Evolutionary conservation across 371 early-diverging fungal species (phyloP), one percentile per base, ranked within the genome.

Genomic region (Conidiobolus incongruus): DNA sequence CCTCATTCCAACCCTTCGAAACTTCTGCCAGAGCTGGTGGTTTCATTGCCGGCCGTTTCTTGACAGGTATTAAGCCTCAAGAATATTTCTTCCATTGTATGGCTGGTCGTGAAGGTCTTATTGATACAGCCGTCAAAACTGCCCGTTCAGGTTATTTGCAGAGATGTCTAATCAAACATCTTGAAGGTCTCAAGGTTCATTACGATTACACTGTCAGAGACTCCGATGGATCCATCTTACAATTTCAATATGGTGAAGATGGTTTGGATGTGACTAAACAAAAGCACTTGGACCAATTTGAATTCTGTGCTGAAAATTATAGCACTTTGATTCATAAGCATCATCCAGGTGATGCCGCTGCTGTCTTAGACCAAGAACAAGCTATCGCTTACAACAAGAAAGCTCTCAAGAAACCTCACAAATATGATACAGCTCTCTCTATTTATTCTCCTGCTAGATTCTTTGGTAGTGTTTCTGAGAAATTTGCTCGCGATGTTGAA

Each of bases 21-120:
- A 72, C 82, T 2, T 64, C 74, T 29, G 83, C 91, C 1, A 71
- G 89, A 49, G 92, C 99, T 29, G 97, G 95, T 59, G 99, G 99
- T 30, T 99, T 76, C 56, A 88, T 99, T 59, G 80, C 89, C 19
- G 92, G 92, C 47, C 82, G 99, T 53, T 99, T 99, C 84, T 80
- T 99, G 72, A 95, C 96, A 2, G 99, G 99, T 38, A 87, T 99
- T 52, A 81, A 83, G 52, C 94, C 96, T 19, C 91, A 92, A 52
- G 82, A 79, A 56, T 84, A 73, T 60, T 80, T 78, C 56, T 85
- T 81, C 70, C 78, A 77, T 63, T 92, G 92, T 61, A 99, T 99
- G 99, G 99, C 99, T 49, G 99, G 99, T 55, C 91, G 99, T 65
- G 99, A 99, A 75, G 99, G 99, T 52, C 67, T 99, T 20, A 96